phyloP scores from a whole-genome alignment of 106 monocot genomes.

The Narthecium ossifragum region DNA sequence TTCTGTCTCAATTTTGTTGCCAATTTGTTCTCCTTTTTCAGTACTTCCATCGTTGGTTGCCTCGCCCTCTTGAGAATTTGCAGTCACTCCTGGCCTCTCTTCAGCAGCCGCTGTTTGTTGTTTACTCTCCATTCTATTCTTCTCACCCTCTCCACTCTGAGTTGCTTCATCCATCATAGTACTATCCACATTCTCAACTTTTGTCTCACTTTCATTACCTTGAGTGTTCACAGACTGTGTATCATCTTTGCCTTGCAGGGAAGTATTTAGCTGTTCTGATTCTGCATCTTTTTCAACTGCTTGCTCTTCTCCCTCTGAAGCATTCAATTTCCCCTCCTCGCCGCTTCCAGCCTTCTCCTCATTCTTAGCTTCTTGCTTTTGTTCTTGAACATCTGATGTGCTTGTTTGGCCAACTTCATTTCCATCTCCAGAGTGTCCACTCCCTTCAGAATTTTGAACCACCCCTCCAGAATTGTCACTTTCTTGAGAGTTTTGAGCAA shows the following conservation, averaged over 20 bases:
- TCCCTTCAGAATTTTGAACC: neutral
- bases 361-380: neutral
- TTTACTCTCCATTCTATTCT: too few relatives aligned
- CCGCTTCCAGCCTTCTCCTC: neutral
- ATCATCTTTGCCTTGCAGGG: neutral
- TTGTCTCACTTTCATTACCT: too few relatives aligned
- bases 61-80: neutral
- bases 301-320: neutral
- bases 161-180: too few relatives aligned
- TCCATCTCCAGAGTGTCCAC: neutral
- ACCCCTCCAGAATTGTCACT: too few relatives aligned
- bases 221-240: too few relatives aligned
- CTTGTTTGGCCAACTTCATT: neutral
- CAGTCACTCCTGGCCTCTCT: neutral
- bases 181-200: too few relatives aligned
- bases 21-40: too few relatives aligned
- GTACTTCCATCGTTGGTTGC: neutral
- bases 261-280: neutral
- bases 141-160: too few relatives aligned
- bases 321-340: neutral
- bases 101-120: neutral
- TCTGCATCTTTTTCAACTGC: neutral
- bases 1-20: too few relatives aligned
- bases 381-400: too few relatives aligned
- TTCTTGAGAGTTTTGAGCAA: too few relatives aligned